Evolutionary conservation across 1,284 basidiomycete genomes (phyloP).

Genomic region (Pseudozyma flocculosa): DNA sequence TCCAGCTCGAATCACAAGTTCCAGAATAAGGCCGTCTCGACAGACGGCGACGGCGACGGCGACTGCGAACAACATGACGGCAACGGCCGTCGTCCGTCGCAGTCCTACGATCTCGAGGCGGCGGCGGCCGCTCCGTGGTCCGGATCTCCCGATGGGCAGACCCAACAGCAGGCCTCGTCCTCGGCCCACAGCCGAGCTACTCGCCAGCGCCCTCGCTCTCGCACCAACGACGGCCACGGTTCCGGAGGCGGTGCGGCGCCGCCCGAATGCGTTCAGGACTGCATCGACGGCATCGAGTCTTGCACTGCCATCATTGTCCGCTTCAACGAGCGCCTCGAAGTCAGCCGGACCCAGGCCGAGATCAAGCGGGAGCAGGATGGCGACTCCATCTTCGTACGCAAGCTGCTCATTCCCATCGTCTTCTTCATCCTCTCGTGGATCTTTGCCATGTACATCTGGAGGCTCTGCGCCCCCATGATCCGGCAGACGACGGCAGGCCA

Average conservation of each 20-base stretch:
- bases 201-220: background rate
- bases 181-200: no score
- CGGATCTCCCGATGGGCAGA: no score
- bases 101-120: no score
- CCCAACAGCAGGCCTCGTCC: no score
- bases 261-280: slow-evolving; percentile 32
- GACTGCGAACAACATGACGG: no score
- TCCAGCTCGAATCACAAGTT: no score
- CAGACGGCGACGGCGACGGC: background rate
- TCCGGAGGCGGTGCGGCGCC: no score
- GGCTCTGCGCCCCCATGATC: slow-evolving; percentile 36
- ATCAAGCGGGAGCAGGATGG: slow-evolving; percentile 15
- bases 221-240: slow-evolving; percentile 8
- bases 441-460: slow-evolving; percentile 44
- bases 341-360: slow-evolving; percentile 11
- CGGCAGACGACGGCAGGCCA: slow-evolving; percentile 17
- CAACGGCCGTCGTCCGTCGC: no score
- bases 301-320: slow-evolving; percentile 26
- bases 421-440: slow-evolving; percentile 46
- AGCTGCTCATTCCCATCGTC: slow-evolving; percentile 39
- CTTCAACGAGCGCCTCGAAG: slow-evolving; percentile 36
- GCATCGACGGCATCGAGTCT: slow-evolving; percentile 23
- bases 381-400: slow-evolving; percentile 26
- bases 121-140: no score
- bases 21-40: no score